Evolutionary conservation across 2,329 filamentous ascomycete genomes (phyloP), one percentile per base, ranked within the genome.

Genomic region (Pezizomycotina sp.): DNA sequence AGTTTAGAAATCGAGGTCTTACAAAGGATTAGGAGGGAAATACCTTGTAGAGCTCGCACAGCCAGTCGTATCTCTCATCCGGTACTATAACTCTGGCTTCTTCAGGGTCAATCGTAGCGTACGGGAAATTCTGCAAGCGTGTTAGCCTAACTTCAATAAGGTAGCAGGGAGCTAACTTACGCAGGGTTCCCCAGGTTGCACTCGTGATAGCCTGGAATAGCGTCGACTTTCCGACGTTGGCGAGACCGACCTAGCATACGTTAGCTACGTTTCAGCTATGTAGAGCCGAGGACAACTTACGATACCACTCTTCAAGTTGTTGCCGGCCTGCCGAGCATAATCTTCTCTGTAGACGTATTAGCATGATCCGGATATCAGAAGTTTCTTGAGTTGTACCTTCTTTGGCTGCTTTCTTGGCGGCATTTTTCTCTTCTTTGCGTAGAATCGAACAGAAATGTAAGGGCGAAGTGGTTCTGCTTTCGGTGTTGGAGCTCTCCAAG

Each of bases 121-220:
- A 98, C 37, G 89, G 89, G 59, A 95, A 98, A 66, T 98, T 98
- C 75, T 81, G 57, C 23, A 31, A 27, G 31, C 22, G 28, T 52
- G 28, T 52, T 46, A 19, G 24, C 16, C 6, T 19, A n/a, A 14
- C 13, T 21, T 59, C 52, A 58, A 56, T 52, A 58, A 54, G 28
- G 12, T 30, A 15, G 3, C 50, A 48, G 50, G 51, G 53, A 49
- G 53, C 27, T 43, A 36, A 68, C 73, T 61, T 68, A 81, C 66
- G 89, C 89, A 54, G 91, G 91, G 66, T 95, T 98, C 64, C 91
- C 89, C 55, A 98, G 76, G 49, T 74, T 74, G 62, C 78, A 92
- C 93, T 95, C 58, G 89, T 98, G 63, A 98, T 93, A 58, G 89
- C 83, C 68, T 98, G 91, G 73, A 98, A 98, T 54, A 98, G 74